Evolutionary conservation across 176 grass and related monocot genomes (phyloP).

Genomic region (Hsuehochloa calcarea): DNA sequence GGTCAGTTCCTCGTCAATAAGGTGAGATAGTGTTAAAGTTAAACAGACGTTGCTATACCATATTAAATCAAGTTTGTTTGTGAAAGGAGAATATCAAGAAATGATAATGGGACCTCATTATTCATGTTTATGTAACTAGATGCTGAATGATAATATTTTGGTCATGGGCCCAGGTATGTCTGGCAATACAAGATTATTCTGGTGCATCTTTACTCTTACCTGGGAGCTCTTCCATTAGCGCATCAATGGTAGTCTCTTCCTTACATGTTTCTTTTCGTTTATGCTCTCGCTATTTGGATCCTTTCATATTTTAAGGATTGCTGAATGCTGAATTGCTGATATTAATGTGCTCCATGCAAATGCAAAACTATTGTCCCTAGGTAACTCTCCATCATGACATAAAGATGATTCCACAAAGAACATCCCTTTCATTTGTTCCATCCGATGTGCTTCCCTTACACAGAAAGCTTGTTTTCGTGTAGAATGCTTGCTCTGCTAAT

Average conservation of each 20-base stretch:
- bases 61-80: conserved; percentile 7
- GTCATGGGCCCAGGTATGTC: conserved; percentile 54
- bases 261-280: conserved; percentile 1
- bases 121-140: neutral
- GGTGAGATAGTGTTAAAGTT: neutral
- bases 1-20: neutral
- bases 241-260: conserved; percentile 65
- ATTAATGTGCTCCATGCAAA: neutral
- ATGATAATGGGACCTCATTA: neutral
- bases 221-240: conserved; percentile 76
- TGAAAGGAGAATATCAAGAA: neutral
- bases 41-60: neutral
- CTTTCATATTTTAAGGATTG: conserved; percentile 13
- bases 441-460: neutral
- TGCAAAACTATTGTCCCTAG: neutral
- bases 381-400: neutral
- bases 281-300: conserved; percentile 11
- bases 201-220: conserved; percentile 81
- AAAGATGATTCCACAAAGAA: neutral
- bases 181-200: conserved; percentile 88
- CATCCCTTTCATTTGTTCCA: neutral
- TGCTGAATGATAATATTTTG: conserved; percentile 36
- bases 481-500: neutral
- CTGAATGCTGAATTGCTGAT: neutral
- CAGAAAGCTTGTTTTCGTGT: neutral